phyloP scores from a whole-genome alignment of 352 stramenopile genomes.

The Phytophthora crassamura region DNA sequence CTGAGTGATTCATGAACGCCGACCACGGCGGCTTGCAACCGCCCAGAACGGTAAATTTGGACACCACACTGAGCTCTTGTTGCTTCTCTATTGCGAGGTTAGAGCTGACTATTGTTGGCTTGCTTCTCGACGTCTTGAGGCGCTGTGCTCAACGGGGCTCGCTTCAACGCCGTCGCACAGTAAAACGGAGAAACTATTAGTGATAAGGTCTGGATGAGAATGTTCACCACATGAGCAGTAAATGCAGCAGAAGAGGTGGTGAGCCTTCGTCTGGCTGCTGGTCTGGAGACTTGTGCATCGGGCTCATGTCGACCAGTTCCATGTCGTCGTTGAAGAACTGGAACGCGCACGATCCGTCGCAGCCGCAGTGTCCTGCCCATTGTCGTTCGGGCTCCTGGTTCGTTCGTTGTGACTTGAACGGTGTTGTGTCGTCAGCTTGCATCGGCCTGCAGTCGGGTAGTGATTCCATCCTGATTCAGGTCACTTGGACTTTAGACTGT shows the following conservation, averaged over 20 bases:
- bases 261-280: background rate
- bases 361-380: constrained; percentile 34
- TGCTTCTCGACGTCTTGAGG: too few species aligned
- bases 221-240: constrained; percentile 10
- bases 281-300: background rate
- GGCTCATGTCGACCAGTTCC: constrained; percentile 28
- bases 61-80: background rate
- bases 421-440: background rate
- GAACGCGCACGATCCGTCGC: constrained; percentile 31
- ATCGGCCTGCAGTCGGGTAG: background rate
- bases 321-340: constrained; percentile 35
- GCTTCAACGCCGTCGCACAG: too few species aligned
- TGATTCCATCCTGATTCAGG: constrained; percentile 11
- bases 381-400: background rate
- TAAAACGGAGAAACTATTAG: background rate
- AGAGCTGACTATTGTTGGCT: constrained; percentile 13
- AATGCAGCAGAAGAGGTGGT: background rate
- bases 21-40: constrained; percentile 1
- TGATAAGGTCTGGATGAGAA: too few species aligned
- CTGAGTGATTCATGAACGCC: background rate
- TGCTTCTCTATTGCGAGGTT: background rate
- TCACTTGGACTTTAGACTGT: background rate
- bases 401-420: background rate
- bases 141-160: too few species aligned
- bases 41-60: constrained; percentile 16